These are phyloP conservation scores for Corinectria fuckeliana DNA, from an alignment of 2,329 filamentous ascomycete species.

Conservation along the genomic window DNA sequence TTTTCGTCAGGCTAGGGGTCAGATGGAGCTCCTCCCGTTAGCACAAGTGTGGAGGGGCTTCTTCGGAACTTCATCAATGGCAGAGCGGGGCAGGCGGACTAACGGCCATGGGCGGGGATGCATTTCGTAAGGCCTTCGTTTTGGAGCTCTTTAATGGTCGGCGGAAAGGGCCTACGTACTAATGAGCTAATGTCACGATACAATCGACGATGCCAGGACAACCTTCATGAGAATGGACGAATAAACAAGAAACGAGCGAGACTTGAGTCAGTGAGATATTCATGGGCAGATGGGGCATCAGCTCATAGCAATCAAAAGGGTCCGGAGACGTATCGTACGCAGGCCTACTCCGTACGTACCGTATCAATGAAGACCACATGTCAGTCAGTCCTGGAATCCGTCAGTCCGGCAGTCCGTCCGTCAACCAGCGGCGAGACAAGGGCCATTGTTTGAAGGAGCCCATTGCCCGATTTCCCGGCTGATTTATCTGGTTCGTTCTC, in stretches of 20 bases:
- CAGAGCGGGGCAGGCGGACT: conserved; percentile 17
- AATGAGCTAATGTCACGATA: conserved; percentile 6
- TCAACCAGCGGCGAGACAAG: background rate
- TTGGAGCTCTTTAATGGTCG: background rate
- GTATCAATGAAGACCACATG: conserved; percentile 3
- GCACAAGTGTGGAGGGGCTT: background rate
- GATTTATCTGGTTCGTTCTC: conserved; percentile 6
- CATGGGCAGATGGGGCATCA: conserved; percentile 16
- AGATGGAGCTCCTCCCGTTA: background rate
- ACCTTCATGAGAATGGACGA: background rate
- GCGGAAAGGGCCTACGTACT: background rate
- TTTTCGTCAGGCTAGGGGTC: background rate
- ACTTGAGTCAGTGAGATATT: conserved; percentile 6
- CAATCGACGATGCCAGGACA: background rate
- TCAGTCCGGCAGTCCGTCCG: background rate
- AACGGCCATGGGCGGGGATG: conserved; percentile 19
- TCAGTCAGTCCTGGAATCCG: background rate
- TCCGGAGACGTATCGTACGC: background rate
- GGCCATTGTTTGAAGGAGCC: background rate
- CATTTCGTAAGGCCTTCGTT: conserved; percentile 17
- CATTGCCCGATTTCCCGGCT: conserved; percentile 24
- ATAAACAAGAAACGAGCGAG: background rate
- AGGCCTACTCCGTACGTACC: background rate
- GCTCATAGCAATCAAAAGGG: conserved; percentile 17
- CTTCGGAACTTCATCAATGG: conserved; percentile 8